phyloP scores from a whole-genome alignment of 176 grass and related monocot species.

The Cenchrus americanus region DNA sequence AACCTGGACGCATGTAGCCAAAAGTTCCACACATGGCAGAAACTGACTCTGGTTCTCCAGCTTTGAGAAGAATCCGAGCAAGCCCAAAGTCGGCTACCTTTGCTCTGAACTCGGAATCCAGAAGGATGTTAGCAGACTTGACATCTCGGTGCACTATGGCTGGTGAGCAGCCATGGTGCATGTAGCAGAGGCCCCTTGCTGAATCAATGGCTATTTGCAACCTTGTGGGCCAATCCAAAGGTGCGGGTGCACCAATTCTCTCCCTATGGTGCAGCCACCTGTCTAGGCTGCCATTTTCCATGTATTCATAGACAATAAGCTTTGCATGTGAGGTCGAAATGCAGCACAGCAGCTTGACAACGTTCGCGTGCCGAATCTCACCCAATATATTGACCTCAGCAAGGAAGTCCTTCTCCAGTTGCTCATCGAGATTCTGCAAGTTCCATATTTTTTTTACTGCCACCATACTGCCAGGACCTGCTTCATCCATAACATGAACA shows the following conservation, averaged over 20 bases:
- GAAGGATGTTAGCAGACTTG: slow-evolving; percentile 81
- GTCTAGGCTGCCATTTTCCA: slow-evolving; percentile 69
- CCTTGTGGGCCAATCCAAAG: slow-evolving; percentile 60
- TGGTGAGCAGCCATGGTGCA: slow-evolving; percentile 63
- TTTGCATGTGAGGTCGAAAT: slow-evolving; percentile 51
- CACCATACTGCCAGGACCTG: slow-evolving; percentile 1
- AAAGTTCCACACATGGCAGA: slow-evolving; percentile 65
- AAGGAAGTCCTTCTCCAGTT: slow-evolving; percentile 64
- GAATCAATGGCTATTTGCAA: slow-evolving; percentile 60
- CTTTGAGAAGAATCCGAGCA: slow-evolving; percentile 55
- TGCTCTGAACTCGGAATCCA: slow-evolving; percentile 60
- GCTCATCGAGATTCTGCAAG: slow-evolving; percentile 21
- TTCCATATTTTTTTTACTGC: slow-evolving; percentile 81
- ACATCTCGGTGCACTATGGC: slow-evolving; percentile 71
- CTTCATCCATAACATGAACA: slow-evolving; percentile 29
- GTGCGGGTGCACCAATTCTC: not conserved
- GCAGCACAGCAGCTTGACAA: slow-evolving; percentile 67
- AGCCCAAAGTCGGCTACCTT: slow-evolving; percentile 80
- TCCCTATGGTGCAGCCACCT: slow-evolving; percentile 53
- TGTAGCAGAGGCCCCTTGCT: slow-evolving; percentile 67
- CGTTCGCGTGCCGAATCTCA: slow-evolving; percentile 58
- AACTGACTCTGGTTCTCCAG: slow-evolving; percentile 51
- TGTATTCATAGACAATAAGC: slow-evolving; percentile 74
- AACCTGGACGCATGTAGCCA: slow-evolving; percentile 87
- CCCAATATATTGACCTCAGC: slow-evolving; percentile 66